Base-by-base conservation (phyloP, 345 rosid genomes). In the Moricandia arvensis region DNA sequence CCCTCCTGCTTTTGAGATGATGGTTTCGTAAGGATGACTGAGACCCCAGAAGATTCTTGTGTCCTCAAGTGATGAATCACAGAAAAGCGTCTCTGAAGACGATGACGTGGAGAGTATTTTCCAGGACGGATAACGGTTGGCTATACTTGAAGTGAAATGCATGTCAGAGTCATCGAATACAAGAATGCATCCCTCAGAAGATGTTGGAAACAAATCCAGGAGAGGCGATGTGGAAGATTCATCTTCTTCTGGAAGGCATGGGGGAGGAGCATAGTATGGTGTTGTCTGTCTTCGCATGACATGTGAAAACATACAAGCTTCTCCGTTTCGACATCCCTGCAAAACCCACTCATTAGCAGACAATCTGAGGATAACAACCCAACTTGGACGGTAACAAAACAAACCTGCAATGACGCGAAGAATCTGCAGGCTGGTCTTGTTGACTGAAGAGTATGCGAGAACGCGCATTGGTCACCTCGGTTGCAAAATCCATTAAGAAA, bases 261-360 rank as follows among this genome's bases (percentile, higher is more conserved):
- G 13, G 51, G 80, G 59, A 53, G 81, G 59, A 66, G 80, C 24
- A 64, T 24, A 3, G 73, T 65, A 59, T 37, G 80, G 73, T 54
- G 80, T 60, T 43, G 59, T 12, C 43, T 79, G 64, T 59, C 74
- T 71, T 62, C 29, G 83, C 69, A 71, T 43, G 76, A 77, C 88
- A 80, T 93, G 98, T 33, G 96, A 88, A 80, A 73, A 93, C 68
- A 60, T 35, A 76, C 98, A 93, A 4, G 79, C 74, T 16, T 86
- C 86, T 64, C 94, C 97, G 58, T 91, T 86, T 79, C 91, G 85
- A 82, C 98, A 93, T 45, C 97, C 98, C 98, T 93, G 86, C 61
- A 81, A 54, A 79, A 75, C 66, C 69, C 53, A 41, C 64, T 38
- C 60, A 68, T 75, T 61, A 78, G 70, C 60, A 45, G 37, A 58